Conservation (phyloP, 2,329 filamentous ascomycete genomes). For the Epichloe baconii region DNA sequence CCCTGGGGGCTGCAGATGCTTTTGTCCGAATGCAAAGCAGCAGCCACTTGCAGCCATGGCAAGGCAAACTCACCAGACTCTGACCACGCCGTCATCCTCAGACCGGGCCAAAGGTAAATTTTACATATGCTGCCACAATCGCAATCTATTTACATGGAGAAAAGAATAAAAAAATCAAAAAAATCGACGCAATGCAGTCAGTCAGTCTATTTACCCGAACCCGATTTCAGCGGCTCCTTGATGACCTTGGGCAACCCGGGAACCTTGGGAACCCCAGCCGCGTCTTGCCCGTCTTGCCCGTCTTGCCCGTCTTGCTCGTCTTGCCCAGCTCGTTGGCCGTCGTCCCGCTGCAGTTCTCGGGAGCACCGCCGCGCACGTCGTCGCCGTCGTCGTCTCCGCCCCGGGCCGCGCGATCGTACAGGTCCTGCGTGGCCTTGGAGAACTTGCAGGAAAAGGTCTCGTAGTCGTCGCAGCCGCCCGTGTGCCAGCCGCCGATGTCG, state of each 20-base stretch:
- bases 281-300: not conserved
- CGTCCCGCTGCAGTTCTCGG: conserved; percentile 1
- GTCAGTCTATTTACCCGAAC: too few species aligned
- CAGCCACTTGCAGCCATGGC: too few species aligned
- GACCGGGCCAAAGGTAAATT: too few species aligned
- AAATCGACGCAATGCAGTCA: too few species aligned
- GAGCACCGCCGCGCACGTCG: conserved; percentile 1
- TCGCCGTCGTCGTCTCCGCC: conserved; percentile 2
- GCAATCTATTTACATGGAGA: too few species aligned
- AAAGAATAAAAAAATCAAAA: too few species aligned
- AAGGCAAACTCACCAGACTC: too few species aligned
- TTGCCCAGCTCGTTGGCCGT: not conserved
- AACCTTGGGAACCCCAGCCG: not conserved
- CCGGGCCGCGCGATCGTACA: conserved; percentile 1
- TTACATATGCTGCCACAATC: too few species aligned
- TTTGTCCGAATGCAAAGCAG: too few species aligned
- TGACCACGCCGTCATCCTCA: too few species aligned
- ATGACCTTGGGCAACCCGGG: conserved; percentile 1
- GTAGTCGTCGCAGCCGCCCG: conserved; percentile 7
- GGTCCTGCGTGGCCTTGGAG: conserved; percentile 1
- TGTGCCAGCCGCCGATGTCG: conserved; percentile 7
- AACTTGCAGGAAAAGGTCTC: conserved; percentile 5
- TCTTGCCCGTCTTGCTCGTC: not conserved
- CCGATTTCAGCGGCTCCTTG: not conserved
- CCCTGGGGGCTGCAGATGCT: too few species aligned